A percentile compares a stretch with the other conserved stretches of the same genome.
Conservation (phyloP, 2,329 filamentous ascomycete species). For the Teratosphaeria nubilosa region DNA sequence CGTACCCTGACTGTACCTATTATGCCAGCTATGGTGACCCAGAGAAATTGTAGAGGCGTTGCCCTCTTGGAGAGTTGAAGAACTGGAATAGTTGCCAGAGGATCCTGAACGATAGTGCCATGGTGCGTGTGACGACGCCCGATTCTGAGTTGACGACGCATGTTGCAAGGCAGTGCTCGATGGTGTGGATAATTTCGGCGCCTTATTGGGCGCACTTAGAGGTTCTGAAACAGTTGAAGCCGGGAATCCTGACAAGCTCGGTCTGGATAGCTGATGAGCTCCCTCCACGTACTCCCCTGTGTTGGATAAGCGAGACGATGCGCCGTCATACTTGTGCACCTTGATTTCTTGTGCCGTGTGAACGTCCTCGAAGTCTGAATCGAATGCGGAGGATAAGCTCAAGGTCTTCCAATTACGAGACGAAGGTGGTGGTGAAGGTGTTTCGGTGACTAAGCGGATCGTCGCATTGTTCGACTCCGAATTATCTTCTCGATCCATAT, state of each 20-base stretch:
- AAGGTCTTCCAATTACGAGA: neutral
- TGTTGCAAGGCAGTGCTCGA: slow-evolving; percentile 15
- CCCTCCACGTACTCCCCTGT: slow-evolving; percentile 9
- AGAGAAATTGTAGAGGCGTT: slow-evolving; percentile 10
- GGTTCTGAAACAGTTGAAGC: slow-evolving; percentile 22
- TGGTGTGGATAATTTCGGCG: slow-evolving; percentile 12
- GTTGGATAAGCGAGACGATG: slow-evolving; percentile 9
- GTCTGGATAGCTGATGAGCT: slow-evolving; percentile 15
- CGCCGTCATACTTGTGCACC: slow-evolving; percentile 5
- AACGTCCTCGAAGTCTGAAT: slow-evolving; percentile 1
- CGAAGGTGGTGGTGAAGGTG: slow-evolving; percentile 12
- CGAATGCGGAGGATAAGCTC: neutral
- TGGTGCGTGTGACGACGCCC: slow-evolving; percentile 9
- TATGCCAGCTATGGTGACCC: slow-evolving; percentile 11
- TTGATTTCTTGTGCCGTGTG: slow-evolving; percentile 3
- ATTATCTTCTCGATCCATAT: neutral
- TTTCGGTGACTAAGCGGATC: slow-evolving; percentile 23
- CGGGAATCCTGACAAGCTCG: slow-evolving; percentile 12
- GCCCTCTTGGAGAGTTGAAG: slow-evolving; percentile 17
- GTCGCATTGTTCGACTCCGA: slow-evolving; percentile 15
- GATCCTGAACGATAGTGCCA: slow-evolving; percentile 19
- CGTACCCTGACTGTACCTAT: slow-evolving; percentile 19
- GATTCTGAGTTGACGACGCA: slow-evolving; percentile 7
- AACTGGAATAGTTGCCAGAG: slow-evolving; percentile 19
- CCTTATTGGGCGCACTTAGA: slow-evolving; percentile 15